Base-by-base conservation (phyloP, 805 yeast genomes). In the Clavispora fructus region DNA sequence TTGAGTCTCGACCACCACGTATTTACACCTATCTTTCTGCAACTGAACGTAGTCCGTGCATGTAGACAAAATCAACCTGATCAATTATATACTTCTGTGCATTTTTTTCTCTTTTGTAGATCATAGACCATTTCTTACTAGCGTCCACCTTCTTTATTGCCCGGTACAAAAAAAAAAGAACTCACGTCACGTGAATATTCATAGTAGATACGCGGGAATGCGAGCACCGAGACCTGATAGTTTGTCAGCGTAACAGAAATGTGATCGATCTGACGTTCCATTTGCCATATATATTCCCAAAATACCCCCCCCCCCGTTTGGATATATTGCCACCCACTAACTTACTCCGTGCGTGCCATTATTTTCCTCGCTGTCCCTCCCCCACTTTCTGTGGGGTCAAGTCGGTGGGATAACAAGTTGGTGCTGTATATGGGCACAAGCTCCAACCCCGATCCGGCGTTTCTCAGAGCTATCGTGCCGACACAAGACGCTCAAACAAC, bases 191-290 rank as follows among this genome's bases (percentile, higher is more conserved):
- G 37, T 33, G 37, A 11, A 9, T 33, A 11, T 7, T n/a, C 17
- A 14, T 33, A 33, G 16, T 33, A 33, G 23, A 33, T 33, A 33
- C 37, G 37, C 42, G 42, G 42, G 30, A 29, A 29, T 27, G 28
- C 28, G 42, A 40, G 42, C 35, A 40, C 42, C 42, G 42, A 40
- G 28, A 30, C 14, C 27, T 25, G 12, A 6, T 8, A 16, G 42
- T 40, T 40, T 40, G 42, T 40, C 42, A 40, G 35, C 42, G 29
- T 13, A 12, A 26, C 10, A 6, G n/a, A 25, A 25, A 25, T 14
- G 13, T 7, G 10, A 6, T n/a, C 17, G 4, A n/a, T 16, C n/a
- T 4, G 16, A n/a, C n/a, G 4, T 7, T n/a, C 16, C 7, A 14
- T 31, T 31, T 7, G 16, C 7, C 35, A 31, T n/a, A n/a, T 4